A percentile compares a stretch with the other conserved stretches of the same genome.
Conservation (phyloP, 352 stramenopile genomes). For the Pythium angustatum region DNA sequence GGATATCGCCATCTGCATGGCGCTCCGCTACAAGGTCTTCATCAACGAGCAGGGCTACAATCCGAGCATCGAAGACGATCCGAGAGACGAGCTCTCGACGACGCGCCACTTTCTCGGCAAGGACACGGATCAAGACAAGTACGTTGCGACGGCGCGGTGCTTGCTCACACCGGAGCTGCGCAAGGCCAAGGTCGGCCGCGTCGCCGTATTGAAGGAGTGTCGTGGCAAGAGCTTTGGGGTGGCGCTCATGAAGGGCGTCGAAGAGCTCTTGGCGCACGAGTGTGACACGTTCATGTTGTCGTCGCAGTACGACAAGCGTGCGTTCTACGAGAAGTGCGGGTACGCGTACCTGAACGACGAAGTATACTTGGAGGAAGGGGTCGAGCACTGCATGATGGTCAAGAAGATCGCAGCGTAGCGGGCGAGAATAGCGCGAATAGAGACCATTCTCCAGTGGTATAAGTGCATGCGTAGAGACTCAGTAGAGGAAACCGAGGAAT, state of each 20-base stretch:
- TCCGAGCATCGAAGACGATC: conserved; percentile 41
- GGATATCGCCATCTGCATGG: conserved; percentile 44
- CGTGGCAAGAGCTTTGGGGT: conserved; percentile 56
- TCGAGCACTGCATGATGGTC: conserved; percentile 46
- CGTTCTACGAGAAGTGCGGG: conserved; percentile 72
- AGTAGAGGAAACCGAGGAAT: neutral
- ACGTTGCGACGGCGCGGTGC: conserved; percentile 49
- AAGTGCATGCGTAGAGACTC: conserved; percentile 20
- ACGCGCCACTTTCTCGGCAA: conserved; percentile 62
- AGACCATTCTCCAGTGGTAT: conserved; percentile 10
- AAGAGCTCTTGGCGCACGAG: conserved; percentile 32
- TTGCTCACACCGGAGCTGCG: conserved; percentile 34
- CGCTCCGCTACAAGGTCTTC: conserved; percentile 53
- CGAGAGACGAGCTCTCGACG: conserved; percentile 41
- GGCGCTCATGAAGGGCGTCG: conserved; percentile 42
- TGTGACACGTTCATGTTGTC: conserved; percentile 47
- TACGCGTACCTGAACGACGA: conserved; percentile 52
- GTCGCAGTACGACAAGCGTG: conserved; percentile 51
- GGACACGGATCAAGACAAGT: conserved; percentile 51
- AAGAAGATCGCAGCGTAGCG: conserved; percentile 4
- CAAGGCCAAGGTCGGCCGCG: conserved; percentile 55
- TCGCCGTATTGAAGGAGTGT: conserved; percentile 55
- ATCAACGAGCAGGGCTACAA: conserved; percentile 54
- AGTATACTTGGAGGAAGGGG: conserved; percentile 54
- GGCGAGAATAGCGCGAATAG: neutral